Evolutionary conservation across 202 grass and related monocot species (phyloP), one percentile per base, ranked within the genome.

Genomic region (Setaria italica): DNA sequence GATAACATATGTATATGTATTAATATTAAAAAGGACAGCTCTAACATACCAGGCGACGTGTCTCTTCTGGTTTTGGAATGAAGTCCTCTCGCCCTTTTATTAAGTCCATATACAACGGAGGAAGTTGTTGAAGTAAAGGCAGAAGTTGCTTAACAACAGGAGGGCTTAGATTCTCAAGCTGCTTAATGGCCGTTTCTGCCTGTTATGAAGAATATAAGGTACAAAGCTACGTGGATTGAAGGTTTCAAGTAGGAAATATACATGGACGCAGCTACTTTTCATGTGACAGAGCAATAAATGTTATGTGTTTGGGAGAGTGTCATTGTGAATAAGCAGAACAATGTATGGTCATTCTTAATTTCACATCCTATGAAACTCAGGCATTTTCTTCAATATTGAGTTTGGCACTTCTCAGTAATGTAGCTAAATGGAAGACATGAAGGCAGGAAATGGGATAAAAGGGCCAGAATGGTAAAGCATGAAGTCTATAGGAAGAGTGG

Each of bases 131-230:
- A 78, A 99, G 79, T 70, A 99, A 89, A 16, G 97, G 97, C 53
- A 99, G 84, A 76, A 99, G 88, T 90, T 99, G 97, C 69, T 90
- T 99, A 88, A 99, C 86, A 33, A 92, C 88, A 86, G 97, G 97
- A 62, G 87, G 97, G 78, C 93, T 91, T 78, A 99, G 63, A 87
- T 88, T 96, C 85, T 94, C 84, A 74, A 96, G 76, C 81, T 99
- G 97, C 82, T 94, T 96, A 87, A 99, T 92, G 59, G 93, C 97
- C 43, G 92, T 90, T 89, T 99, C 97, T 82, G 97, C 88, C 97
- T 99, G 80, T 84, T 83, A 43, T 77, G 49, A 62, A 86, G 30
- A 30, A 86, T 72, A 83, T 74, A 81, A 88, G 80, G 10, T 76
- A 2, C 32, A 76, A 70, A 88, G 78, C 13, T 82, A 2, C 20